Evolutionary conservation across 73 alveolate genomes (phyloP).

Genomic region (Symbiodinium pilosum): DNA sequence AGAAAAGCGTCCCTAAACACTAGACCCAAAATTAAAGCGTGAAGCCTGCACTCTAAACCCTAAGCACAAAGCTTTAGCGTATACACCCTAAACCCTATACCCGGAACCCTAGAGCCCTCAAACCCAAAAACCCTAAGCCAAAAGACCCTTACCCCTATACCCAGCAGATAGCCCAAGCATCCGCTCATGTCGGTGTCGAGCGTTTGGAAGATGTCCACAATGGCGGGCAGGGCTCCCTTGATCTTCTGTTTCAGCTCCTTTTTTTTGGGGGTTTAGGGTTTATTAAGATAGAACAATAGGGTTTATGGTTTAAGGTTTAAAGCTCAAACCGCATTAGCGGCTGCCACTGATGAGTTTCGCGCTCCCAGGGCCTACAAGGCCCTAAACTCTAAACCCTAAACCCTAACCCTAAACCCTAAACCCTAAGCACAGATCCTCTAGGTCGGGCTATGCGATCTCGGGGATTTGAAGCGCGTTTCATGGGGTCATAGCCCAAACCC

Average conservation of each 20-base stretch:
- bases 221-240: neutral
- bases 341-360: neutral
- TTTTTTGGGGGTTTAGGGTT: neutral
- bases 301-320: neutral
- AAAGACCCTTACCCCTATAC: neutral
- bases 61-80: too few relatives aligned
- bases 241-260: neutral
- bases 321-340: neutral
- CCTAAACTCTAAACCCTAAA: too few relatives aligned
- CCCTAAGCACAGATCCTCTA: too few relatives aligned
- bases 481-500: too few relatives aligned
- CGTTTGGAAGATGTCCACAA: conserved; percentile 6
- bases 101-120: neutral
- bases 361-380: too few relatives aligned
- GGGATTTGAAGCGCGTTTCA: too few relatives aligned
- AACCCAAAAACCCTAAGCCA: neutral
- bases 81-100: neutral
- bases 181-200: conserved; percentile 5
- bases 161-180: neutral
- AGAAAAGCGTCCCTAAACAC: neutral
- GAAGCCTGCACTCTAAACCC: too few relatives aligned
- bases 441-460: too few relatives aligned
- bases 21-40: too few relatives aligned
- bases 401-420: too few relatives aligned
- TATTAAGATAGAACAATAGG: neutral